Evolutionary conservation across 148 eudicot genomes (phyloP).

Genomic region (Salicornia ramosissima): DNA sequence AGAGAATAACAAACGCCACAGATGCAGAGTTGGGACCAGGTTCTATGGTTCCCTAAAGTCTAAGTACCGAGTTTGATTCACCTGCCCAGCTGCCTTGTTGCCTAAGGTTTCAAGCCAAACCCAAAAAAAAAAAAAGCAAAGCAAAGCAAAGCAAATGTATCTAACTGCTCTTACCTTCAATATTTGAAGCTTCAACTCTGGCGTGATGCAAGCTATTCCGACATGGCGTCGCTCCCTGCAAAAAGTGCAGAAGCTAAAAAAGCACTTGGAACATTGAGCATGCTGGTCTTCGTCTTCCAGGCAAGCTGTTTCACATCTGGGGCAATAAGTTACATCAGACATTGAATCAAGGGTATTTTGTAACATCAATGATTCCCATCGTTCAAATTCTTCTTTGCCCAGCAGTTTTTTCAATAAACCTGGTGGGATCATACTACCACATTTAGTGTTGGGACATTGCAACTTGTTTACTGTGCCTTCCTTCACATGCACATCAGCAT

Average conservation of each 20-base stretch:
- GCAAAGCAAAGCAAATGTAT: constrained; percentile 2
- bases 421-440: constrained; percentile 90
- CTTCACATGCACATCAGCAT: constrained; percentile 58
- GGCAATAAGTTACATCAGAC: constrained; percentile 90
- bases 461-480: constrained; percentile 80
- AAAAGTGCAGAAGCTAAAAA: constrained; percentile 81
- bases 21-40: not conserved
- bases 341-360: constrained; percentile 82
- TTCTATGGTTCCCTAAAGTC: not conserved
- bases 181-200: constrained; percentile 71
- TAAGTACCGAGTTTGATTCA: not conserved
- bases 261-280: constrained; percentile 92
- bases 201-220: constrained; percentile 68
- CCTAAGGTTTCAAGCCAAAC: too few relatives aligned
- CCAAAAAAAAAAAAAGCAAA: not conserved
- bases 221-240: constrained; percentile 84
- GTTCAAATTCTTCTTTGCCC: constrained; percentile 69
- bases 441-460: constrained; percentile 67
- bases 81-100: not conserved
- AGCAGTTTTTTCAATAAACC: constrained; percentile 68
- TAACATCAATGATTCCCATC: constrained; percentile 74
- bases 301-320: constrained; percentile 93
- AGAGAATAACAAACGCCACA: not conserved
- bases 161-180: constrained; percentile 47
- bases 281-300: constrained; percentile 78